Conservation (phyloP, 352 stramenopile species). For the Peronosclerospora sorghi region DNA sequence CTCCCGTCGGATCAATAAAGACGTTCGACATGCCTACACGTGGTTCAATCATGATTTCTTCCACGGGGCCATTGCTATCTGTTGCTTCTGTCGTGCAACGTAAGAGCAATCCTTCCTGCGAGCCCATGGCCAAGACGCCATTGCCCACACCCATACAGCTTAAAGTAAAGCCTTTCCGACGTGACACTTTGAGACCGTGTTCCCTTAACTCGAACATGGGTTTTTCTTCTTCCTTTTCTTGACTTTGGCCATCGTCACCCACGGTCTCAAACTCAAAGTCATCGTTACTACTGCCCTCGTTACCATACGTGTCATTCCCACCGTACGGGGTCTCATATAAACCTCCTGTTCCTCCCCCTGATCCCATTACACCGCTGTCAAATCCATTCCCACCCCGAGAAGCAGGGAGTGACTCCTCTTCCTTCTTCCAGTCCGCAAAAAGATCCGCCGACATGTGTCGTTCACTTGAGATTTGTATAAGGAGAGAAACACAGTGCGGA, state of each 20-base stretch:
- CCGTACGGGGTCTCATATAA: slow-evolving; percentile 34
- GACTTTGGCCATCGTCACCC: slow-evolving; percentile 23
- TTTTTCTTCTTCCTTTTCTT: slow-evolving; percentile 53
- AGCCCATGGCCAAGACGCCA: slow-evolving; percentile 71
- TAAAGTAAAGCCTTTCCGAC: slow-evolving; percentile 77
- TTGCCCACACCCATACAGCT: slow-evolving; percentile 76
- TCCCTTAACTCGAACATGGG: slow-evolving; percentile 84
- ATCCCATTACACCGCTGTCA: neutral
- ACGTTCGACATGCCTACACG: slow-evolving; percentile 71
- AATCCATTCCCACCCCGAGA: slow-evolving; percentile 9
- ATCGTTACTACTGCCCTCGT: slow-evolving; percentile 34
- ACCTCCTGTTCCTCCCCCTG: neutral
- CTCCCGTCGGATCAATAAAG: slow-evolving; percentile 74
- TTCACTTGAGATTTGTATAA: neutral
- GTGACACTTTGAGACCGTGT: slow-evolving; percentile 76
- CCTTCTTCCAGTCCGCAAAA: slow-evolving; percentile 84
- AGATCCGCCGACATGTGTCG: slow-evolving; percentile 75
- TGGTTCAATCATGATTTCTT: slow-evolving; percentile 86
- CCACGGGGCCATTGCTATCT: slow-evolving; percentile 52
- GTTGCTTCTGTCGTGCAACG: slow-evolving; percentile 71
- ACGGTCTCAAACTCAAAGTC: slow-evolving; percentile 75
- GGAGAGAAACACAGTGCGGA: neutral
- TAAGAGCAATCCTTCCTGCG: slow-evolving; percentile 68
- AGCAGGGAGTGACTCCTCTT: slow-evolving; percentile 38
- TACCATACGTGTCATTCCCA: slow-evolving; percentile 12